Percentiles rank a stretch among this genome's conserved stretches.
Conservation (phyloP, 2,329 filamentous ascomycete species). For the Hypoxylon sp. region DNA sequence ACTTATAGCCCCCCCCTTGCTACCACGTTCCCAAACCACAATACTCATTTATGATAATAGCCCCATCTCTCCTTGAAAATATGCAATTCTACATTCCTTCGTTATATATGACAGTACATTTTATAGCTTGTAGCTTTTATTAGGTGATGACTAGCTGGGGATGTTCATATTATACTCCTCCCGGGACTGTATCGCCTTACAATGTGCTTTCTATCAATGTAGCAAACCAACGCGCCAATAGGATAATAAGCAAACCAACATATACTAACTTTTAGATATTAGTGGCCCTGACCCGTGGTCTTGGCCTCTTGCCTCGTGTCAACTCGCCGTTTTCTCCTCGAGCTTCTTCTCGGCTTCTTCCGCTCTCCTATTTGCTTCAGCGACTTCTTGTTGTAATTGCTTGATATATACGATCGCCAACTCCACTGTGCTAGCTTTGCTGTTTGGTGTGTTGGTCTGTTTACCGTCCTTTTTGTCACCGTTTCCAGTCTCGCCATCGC, state of each 20-base stretch:
- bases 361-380: conserved; percentile 74
- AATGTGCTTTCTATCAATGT: conserved; percentile 22
- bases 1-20: not conserved
- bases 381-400: conserved; percentile 80
- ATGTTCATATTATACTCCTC: conserved; percentile 34
- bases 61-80: conserved; percentile 12
- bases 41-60: conserved; percentile 6
- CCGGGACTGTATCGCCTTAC: conserved; percentile 11
- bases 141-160: conserved; percentile 30
- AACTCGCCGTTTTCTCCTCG: conserved; percentile 43
- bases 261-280: conserved; percentile 27
- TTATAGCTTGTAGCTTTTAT: conserved; percentile 25
- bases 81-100: conserved; percentile 7
- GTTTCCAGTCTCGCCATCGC: conserved; percentile 61
- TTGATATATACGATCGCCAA: conserved; percentile 97
- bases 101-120: conserved; percentile 24
- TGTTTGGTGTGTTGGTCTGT: conserved; percentile 73
- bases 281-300: not conserved
- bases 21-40: not conserved
- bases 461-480: conserved; percentile 61
- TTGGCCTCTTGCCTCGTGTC: conserved; percentile 21
- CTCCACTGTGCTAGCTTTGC: conserved; percentile 98
- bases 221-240: conserved; percentile 22
- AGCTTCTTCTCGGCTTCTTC: conserved; percentile 76
- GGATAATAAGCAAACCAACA: conserved; percentile 21